Evolutionary conservation across 805 yeast species (phyloP), one percentile per base, ranked within the genome.

Genomic region (Pichia heedii): DNA sequence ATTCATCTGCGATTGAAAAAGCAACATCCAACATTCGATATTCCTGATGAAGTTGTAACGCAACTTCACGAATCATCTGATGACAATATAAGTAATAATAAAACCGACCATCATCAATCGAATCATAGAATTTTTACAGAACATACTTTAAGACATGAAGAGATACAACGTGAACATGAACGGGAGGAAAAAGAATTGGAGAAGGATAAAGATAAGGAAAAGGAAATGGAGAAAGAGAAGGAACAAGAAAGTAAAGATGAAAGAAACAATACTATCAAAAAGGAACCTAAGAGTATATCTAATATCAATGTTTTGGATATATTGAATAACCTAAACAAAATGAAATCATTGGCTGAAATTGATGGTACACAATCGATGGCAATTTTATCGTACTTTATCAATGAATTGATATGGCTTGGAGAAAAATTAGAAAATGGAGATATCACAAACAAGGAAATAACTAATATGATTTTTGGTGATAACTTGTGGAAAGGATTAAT

Each of bases 251-350:
- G 33, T 13, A 29, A 33, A 32, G 29, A 42, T 20, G n/a, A 20
- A 20, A n/a, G n/a, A 19, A 37, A 29, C 6, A 26, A 27, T 15
- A 13, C n/a, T 8, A 45, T 13, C 50, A 51, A 24, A 20, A 22
- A 27, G 20, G 32, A 16, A 26, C 11, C 36, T 22, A 36, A 45
- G 13, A 36, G 42, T 9, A 33, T 43, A 8, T 21, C 24, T 8
- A 24, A 54, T 5, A 41, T 59, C 3, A 46, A 75, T 61, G 27
- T 67, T 53, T 55, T 63, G 54, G 50, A 66, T 43, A 43, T 68
- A 57, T 26, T 57, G 29, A 22, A 51, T 19, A 32, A 54, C 49
- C 41, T 61, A 40, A 45, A 47, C 21, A 45, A 44, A 43, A 38
- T 61, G 3, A 45, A 36, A 8, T 37, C 47, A 13, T 22, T 60